phyloP scores from a whole-genome alignment of 116 monocot genomes.

The Iris pallida region DNA sequence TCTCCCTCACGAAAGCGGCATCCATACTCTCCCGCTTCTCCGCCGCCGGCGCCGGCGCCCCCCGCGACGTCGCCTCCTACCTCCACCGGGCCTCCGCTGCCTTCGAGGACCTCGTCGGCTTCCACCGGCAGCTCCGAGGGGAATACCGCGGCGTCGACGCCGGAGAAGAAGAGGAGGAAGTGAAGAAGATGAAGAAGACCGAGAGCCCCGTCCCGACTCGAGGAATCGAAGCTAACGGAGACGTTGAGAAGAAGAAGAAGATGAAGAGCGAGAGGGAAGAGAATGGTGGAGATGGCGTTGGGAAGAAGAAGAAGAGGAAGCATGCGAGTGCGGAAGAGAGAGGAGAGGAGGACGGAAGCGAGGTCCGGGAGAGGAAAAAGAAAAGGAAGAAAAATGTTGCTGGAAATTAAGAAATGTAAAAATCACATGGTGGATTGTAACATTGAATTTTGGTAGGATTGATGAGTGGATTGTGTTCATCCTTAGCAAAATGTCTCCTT shows the following conservation, averaged over 20 bases:
- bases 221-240: background rate
- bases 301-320: conserved; percentile 20
- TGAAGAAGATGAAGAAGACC: background rate
- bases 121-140: conserved; percentile 14
- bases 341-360: background rate
- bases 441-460: too few relatives aligned
- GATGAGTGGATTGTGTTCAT: too few relatives aligned
- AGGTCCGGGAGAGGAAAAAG: conserved; percentile 11
- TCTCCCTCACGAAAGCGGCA: conserved; percentile 21
- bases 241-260: background rate
- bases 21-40: conserved; percentile 16
- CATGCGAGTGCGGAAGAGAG: background rate
- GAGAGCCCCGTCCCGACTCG: background rate
- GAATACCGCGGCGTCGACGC: background rate
- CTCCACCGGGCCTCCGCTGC: conserved; percentile 10
- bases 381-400: conserved; percentile 5
- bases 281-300: background rate
- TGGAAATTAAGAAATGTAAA: background rate
- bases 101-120: conserved; percentile 15
- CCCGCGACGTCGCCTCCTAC: conserved; percentile 18
- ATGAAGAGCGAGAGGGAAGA: background rate
- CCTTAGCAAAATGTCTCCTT: too few relatives aligned
- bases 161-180: background rate
- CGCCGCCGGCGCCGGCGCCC: conserved; percentile 13
- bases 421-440: too few relatives aligned